Base-by-base conservation (phyloP, 257 asterid species). In the Nicotiana otophora region DNA sequence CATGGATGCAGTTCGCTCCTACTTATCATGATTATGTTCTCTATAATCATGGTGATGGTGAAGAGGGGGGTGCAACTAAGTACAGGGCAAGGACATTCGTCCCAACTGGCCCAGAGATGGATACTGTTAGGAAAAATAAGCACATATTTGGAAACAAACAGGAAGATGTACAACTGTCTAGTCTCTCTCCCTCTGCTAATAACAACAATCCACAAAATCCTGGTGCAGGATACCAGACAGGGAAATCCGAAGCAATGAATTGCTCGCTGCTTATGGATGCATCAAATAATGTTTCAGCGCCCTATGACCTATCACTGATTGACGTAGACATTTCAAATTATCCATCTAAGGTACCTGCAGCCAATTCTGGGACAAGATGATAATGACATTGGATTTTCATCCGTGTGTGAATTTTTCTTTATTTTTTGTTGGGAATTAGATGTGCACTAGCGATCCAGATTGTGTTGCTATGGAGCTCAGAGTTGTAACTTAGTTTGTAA, bases 31-130 rank as follows among this genome's bases (percentile, higher is more conserved):
- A 96, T 82, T 96, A 96, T 72, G 98, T 96, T 78, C 94, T 96
- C 82, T 94, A 94, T 94, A 96, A 92, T 91, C 97, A 93, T 19
- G 90, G 86, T 30, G 99, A 96, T 17, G 96, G 97, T 48, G 98
- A 93, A 34, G 98, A 94, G 16, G 99, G 98, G 28, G 63, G 79
- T 75, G 89, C 97, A 34, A 90, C 87, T 31, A 96, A 94, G 91
- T 96, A 93, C 78, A 90, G 98, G 82, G 97, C 98, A 2, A 97
- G 98, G 30, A 96, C 99, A 14, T 96, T 94, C 81, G 98, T 96
- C 70, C 99, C 98, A 15, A 96, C 97, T 10, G 98, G 98, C 51
- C 91, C 93, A 0, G 99, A 96, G 88, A 94, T 96, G 98, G 99
- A 94, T 83, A 87, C 97, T 8, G 98, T 89, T 70, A 89, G 98